These are phyloP conservation scores for Wakefieldia striispora DNA, from an alignment of 768 basidiomycete species.

Conservation along the genomic window DNA sequence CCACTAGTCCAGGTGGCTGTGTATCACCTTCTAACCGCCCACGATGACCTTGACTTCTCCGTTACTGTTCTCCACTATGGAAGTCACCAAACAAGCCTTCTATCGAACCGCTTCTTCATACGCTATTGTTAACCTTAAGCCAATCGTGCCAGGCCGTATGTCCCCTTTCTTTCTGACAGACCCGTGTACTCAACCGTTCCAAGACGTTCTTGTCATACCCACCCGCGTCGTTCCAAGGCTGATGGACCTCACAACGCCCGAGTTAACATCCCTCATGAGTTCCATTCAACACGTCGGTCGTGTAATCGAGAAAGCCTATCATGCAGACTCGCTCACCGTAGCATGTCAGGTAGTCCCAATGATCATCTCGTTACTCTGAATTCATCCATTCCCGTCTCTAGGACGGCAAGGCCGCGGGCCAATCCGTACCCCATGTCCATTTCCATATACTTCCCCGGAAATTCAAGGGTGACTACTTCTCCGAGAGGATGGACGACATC, in stretches of 20 bases:
- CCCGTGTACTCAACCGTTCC: constrained; percentile 1
- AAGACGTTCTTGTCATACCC: constrained; percentile 65
- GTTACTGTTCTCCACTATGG: constrained; percentile 74
- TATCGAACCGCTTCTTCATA: constrained; percentile 66
- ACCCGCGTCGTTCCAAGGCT: constrained; percentile 55
- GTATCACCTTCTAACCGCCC: not conserved
- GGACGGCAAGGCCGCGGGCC: constrained; percentile 88
- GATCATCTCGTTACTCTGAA: not conserved
- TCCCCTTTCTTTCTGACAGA: constrained; percentile 9
- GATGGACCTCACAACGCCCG: constrained; percentile 54
- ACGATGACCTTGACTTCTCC: constrained; percentile 16
- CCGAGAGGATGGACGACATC: constrained; percentile 62
- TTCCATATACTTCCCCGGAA: constrained; percentile 90
- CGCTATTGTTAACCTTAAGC: constrained; percentile 94
- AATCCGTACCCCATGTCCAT: constrained; percentile 79
- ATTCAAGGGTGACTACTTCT: constrained; percentile 63
- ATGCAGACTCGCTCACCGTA: constrained; percentile 80
- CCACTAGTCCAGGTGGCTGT: constrained; percentile 20
- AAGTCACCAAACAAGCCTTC: constrained; percentile 76
- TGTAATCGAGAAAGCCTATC: constrained; percentile 79
- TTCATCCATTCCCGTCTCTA: constrained; percentile 29
- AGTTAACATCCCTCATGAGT: constrained; percentile 77
- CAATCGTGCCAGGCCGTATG: constrained; percentile 92
- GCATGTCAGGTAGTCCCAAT: constrained; percentile 72
- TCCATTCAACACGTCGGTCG: constrained; percentile 77